phyloP scores from a whole-genome alignment of 768 basidiomycete species.

The Leccinum incarnatum region DNA sequence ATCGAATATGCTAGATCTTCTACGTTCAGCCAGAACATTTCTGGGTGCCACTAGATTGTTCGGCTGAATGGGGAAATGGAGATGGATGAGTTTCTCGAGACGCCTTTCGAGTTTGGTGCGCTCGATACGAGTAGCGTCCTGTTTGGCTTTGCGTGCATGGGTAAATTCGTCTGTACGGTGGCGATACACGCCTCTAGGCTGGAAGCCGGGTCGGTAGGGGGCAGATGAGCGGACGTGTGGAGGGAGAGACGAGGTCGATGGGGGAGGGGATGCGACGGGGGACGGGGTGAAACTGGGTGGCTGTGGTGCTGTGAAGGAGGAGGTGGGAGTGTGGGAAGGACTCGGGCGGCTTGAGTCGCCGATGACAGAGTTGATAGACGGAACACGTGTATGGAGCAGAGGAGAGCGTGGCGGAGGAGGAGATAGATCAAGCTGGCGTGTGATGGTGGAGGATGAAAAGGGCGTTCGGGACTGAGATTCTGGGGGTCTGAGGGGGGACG shows the following conservation, averaged over 20 bases:
- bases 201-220: slow-evolving; percentile 89
- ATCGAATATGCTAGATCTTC: slow-evolving; percentile 73
- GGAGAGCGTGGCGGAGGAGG: slow-evolving; percentile 28
- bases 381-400: slow-evolving; percentile 25
- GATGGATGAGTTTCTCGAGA: slow-evolving; percentile 79
- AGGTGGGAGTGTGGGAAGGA: slow-evolving; percentile 14
- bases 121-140: slow-evolving; percentile 62
- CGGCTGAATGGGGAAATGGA: slow-evolving; percentile 55
- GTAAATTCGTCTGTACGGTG: slow-evolving; percentile 80
- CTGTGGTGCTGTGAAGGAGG: slow-evolving; percentile 8
- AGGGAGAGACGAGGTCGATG: slow-evolving; percentile 22
- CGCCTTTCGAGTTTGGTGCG: slow-evolving; percentile 81
- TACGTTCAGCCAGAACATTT: slow-evolving; percentile 20
- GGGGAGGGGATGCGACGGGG: slow-evolving; percentile 24
- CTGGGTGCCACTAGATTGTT: slow-evolving; percentile 11
- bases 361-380: slow-evolving; percentile 30
- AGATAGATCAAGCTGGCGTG: slow-evolving; percentile 24
- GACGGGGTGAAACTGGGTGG: slow-evolving; percentile 20
- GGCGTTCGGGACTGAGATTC: slow-evolving; percentile 17
- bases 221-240: slow-evolving; percentile 34
- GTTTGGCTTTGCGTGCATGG: slow-evolving; percentile 37
- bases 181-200: slow-evolving; percentile 82
- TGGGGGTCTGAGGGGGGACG: slow-evolving; percentile 37
- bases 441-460: slow-evolving; percentile 19
- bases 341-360: slow-evolving; percentile 3